Evolutionary conservation across 1,284 basidiomycete species (phyloP).

Genomic region (Neonothopanus nambi): DNA sequence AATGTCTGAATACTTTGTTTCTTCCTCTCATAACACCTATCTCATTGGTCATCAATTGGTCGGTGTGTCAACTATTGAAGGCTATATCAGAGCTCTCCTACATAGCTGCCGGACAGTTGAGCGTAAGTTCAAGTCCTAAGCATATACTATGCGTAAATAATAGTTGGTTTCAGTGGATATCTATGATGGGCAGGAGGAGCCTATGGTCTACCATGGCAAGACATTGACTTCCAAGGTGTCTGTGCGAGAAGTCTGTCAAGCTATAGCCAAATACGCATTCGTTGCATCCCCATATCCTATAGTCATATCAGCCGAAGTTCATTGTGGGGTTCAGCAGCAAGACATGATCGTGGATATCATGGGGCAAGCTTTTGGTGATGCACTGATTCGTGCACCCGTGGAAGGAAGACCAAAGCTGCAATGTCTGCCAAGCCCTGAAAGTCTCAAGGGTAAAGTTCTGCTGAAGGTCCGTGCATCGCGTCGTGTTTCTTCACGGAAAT

Average conservation of each 20-base stretch:
- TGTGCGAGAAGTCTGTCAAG: slow-evolving; percentile 82
- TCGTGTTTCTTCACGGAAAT: neutral
- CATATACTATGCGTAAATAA: neutral
- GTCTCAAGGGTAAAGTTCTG: slow-evolving; percentile 79
- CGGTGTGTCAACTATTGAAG: slow-evolving; percentile 92
- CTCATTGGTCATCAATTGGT: slow-evolving; percentile 93
- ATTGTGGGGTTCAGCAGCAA: slow-evolving; percentile 84
- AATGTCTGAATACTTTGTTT: slow-evolving; percentile 88
- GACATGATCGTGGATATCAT: slow-evolving; percentile 82
- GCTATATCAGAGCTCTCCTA: slow-evolving; percentile 91
- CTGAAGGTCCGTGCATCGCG: slow-evolving; percentile 64
- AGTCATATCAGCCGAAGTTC: slow-evolving; percentile 93
- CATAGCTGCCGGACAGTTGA: slow-evolving; percentile 93
- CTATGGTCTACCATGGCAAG: slow-evolving; percentile 88
- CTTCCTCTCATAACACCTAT: slow-evolving; percentile 97
- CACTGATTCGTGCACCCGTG: slow-evolving; percentile 66
- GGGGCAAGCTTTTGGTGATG: slow-evolving; percentile 75
- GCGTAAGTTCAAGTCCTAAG: slow-evolving; percentile 50
- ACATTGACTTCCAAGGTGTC: slow-evolving; percentile 90
- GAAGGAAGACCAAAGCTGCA: slow-evolving; percentile 50
- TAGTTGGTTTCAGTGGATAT: slow-evolving; percentile 73
- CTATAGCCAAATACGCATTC: slow-evolving; percentile 93
- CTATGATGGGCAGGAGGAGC: slow-evolving; percentile 85
- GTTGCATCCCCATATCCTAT: slow-evolving; percentile 92
- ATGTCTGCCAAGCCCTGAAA: slow-evolving; percentile 83